A percentile compares a stretch with the other conserved stretches of the same genome.
phyloP scores from a whole-genome alignment of 1,139 yeast genomes.

The Yamadazyma membranifaciens region DNA sequence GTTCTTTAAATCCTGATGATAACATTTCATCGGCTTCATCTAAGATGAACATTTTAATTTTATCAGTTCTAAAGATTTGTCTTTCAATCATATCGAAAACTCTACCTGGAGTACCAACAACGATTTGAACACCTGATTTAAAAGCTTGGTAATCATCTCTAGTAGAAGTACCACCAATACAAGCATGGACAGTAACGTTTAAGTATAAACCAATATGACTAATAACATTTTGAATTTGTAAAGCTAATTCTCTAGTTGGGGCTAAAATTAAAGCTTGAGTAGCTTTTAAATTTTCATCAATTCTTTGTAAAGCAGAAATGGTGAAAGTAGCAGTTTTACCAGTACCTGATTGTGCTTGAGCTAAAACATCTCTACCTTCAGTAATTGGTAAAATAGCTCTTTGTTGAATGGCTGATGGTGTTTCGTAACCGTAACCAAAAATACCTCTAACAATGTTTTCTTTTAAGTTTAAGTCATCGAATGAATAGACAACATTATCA shows the following conservation, averaged over 20 bases:
- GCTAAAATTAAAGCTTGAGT: slow-evolving; percentile 96
- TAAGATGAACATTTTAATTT: slow-evolving; percentile 93
- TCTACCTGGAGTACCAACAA: slow-evolving; percentile 99
- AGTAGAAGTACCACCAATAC: slow-evolving; percentile 97
- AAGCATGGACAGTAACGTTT: slow-evolving; percentile 93
- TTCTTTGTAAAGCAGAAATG: slow-evolving; percentile 93
- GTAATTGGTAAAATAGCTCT: slow-evolving; percentile 97
- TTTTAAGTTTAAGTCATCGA: slow-evolving; percentile 84
- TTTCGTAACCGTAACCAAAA: slow-evolving; percentile 97
- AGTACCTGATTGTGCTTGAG: slow-evolving; percentile 99
- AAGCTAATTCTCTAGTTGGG: slow-evolving; percentile 98
- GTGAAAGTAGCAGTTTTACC: slow-evolving; percentile 99
- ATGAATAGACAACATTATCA: slow-evolving; percentile 91
- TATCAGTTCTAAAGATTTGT: slow-evolving; percentile 84
- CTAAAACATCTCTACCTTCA: slow-evolving; percentile 95
- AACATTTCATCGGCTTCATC: slow-evolving; percentile 99
- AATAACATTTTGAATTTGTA: slow-evolving; percentile 96
- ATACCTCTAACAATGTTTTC: slow-evolving; percentile 81
- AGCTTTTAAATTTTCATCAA: slow-evolving; percentile 70
- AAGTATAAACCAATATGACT: slow-evolving; percentile 91
- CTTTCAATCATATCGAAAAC: slow-evolving; percentile 97
- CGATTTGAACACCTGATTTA: slow-evolving; percentile 91
- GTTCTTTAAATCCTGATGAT: slow-evolving; percentile 95
- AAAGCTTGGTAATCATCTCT: slow-evolving; percentile 90
- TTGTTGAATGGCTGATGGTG: slow-evolving; percentile 97